A percentile compares a stretch with the other conserved stretches of the same genome.
Conservation (phyloP, 2,329 filamentous ascomycete genomes). For the Curvularia hawaiiensis region DNA sequence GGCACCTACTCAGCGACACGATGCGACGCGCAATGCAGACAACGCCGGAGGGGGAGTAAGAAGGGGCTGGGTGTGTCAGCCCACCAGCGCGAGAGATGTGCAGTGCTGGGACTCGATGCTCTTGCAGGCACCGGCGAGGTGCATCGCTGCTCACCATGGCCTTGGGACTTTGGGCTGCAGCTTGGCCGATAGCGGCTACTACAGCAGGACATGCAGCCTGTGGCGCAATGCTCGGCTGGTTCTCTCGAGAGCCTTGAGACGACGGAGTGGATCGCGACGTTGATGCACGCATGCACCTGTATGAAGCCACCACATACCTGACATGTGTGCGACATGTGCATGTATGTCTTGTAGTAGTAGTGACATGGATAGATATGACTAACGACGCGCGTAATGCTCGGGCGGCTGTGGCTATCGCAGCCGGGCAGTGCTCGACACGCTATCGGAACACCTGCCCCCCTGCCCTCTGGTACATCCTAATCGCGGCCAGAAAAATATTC, state of each 20-base stretch:
- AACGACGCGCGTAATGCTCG: not conserved
- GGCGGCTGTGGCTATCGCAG: not conserved
- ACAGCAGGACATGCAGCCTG: constrained; percentile 5
- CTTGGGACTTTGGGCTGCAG: constrained; percentile 9
- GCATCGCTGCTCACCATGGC: constrained; percentile 15
- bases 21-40: constrained; percentile 1
- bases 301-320: too few species aligned
- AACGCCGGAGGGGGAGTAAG: not conserved
- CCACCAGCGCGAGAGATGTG: not conserved
- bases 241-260: too few species aligned
- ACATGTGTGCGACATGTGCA: too few species aligned
- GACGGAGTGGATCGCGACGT: too few species aligned
- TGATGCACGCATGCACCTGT: too few species aligned
- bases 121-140: constrained; percentile 14
- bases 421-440: constrained; percentile 3
- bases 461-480: constrained; percentile 6
- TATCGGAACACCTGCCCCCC: constrained; percentile 32
- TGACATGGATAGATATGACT: not conserved
- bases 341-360: too few species aligned
- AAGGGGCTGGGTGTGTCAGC: not conserved
- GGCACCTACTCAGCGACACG: too few species aligned
- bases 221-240: constrained; percentile 7
- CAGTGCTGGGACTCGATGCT: not conserved
- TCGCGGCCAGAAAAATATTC: constrained; percentile 17
- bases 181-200: constrained; percentile 15